Evolutionary conservation across 2,329 filamentous ascomycete genomes (phyloP).

Genomic region (Cladosporium sp.): DNA sequence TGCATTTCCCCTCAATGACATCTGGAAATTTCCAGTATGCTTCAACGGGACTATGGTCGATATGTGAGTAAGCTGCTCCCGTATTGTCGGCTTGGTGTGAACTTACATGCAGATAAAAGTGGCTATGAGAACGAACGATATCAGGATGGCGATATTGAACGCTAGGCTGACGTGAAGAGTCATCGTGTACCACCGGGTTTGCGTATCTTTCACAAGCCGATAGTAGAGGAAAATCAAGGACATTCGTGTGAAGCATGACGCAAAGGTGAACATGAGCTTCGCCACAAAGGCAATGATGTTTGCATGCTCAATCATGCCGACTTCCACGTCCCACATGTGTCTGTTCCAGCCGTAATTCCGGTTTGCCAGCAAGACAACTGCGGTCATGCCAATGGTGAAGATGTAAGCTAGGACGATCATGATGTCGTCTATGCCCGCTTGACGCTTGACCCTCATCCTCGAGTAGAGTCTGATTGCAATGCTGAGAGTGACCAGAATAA

Average conservation of each 20-base stretch:
- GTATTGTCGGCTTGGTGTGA: background rate
- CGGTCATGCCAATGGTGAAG: slow-evolving; percentile 42
- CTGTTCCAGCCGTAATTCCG: slow-evolving; percentile 44
- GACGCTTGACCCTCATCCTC: slow-evolving; percentile 42
- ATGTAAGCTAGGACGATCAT: slow-evolving; percentile 45
- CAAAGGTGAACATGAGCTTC: slow-evolving; percentile 45
- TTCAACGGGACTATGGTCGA: slow-evolving; percentile 35
- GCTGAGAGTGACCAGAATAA: slow-evolving; percentile 39
- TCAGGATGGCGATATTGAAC: slow-evolving; percentile 40
- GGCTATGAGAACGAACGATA: slow-evolving; percentile 40
- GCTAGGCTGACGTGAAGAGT: slow-evolving; percentile 41
- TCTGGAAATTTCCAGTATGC: slow-evolving; percentile 45
- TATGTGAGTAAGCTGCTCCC: slow-evolving; percentile 5
- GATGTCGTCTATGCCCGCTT: slow-evolving; percentile 46
- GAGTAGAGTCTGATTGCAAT: slow-evolving; percentile 44
- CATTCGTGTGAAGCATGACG: slow-evolving; percentile 46
- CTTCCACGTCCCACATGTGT: slow-evolving; percentile 45
- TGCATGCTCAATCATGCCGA: slow-evolving; percentile 27
- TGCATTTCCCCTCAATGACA: slow-evolving; percentile 36
- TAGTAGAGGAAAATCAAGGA: slow-evolving; percentile 51
- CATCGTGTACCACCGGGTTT: slow-evolving; percentile 41
- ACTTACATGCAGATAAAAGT: slow-evolving; percentile 44
- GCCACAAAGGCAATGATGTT: slow-evolving; percentile 44
- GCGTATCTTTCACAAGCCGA: slow-evolving; percentile 44
- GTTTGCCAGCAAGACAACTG: slow-evolving; percentile 45